Conservation (phyloP, 345 rosid genomes). For the Toxicodendron radicans region DNA sequence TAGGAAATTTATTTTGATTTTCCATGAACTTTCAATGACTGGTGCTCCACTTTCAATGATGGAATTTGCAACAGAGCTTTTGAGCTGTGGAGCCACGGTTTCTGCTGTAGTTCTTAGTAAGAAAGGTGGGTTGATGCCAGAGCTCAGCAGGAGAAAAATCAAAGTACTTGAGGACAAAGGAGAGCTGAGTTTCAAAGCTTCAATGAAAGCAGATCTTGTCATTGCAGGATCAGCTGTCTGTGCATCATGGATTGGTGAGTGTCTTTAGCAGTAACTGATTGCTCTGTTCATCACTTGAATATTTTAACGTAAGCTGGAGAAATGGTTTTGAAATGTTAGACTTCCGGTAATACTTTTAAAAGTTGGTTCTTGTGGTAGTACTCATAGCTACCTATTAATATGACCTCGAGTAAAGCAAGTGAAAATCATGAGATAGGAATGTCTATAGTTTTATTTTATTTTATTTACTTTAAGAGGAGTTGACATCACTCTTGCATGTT, state of each 20-base stretch:
- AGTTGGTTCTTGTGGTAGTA: not conserved
- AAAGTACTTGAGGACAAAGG: constrained; percentile 92
- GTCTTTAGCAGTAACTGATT: constrained; percentile 11
- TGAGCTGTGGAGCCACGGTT: constrained; percentile 98
- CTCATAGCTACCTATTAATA: not conserved
- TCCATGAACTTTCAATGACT: constrained; percentile 98
- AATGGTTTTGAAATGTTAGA: not conserved
- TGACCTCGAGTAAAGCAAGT: not conserved
- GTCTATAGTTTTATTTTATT: not conserved
- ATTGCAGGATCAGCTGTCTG: constrained; percentile 98
- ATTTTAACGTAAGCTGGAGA: not conserved
- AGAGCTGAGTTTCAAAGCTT: constrained; percentile 86
- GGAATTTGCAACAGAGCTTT: constrained; percentile 94
- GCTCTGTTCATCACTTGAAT: constrained; percentile 4
- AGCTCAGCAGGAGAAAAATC: constrained; percentile 82
- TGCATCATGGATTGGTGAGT: constrained; percentile 91
- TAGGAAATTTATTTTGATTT: constrained; percentile 81
- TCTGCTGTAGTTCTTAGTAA: constrained; percentile 91
- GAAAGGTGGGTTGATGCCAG: constrained; percentile 88
- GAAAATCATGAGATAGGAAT: constrained; percentile 1
- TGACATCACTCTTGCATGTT: not conserved
- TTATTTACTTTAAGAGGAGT: not conserved
- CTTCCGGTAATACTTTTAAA: not conserved
- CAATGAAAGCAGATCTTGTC: constrained; percentile 94
- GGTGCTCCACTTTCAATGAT: constrained; percentile 98